Conservation (phyloP, 768 basidiomycete species). For the Boletus barrowsii region DNA sequence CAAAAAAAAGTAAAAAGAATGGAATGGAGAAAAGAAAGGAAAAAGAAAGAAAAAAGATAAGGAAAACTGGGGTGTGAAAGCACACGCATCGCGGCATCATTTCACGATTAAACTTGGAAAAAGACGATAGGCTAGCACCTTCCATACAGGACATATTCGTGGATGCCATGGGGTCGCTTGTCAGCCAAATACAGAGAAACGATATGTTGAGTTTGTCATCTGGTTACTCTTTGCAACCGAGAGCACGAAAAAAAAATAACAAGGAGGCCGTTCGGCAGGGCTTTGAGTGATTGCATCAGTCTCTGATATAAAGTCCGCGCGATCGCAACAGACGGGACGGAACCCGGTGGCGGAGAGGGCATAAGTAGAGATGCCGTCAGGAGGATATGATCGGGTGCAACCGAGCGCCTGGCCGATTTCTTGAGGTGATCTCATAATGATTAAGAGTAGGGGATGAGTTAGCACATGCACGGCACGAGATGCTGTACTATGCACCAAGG, state of each 20-base stretch:
- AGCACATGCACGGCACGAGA: constrained; percentile 18
- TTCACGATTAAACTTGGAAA: constrained; percentile 21
- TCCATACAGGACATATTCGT: constrained; percentile 18
- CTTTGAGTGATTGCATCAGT: constrained; percentile 24
- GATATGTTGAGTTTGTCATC: constrained; percentile 12
- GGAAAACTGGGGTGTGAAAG: constrained; percentile 19
- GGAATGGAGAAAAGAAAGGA: neutral
- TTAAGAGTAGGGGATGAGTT: constrained; percentile 2
- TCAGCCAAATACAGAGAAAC: neutral
- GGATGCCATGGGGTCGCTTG: constrained; percentile 11
- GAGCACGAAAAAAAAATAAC: constrained; percentile 7
- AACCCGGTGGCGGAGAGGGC: constrained; percentile 24
- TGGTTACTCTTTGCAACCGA: constrained; percentile 9
- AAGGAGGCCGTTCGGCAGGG: constrained; percentile 20
- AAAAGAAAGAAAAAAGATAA: constrained; percentile 1
- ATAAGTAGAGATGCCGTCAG: constrained; percentile 23
- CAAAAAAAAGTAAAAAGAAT: neutral
- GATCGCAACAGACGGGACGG: constrained; percentile 27
- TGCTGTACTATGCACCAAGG: constrained; percentile 21
- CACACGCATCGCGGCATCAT: constrained; percentile 17
- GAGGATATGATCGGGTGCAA: constrained; percentile 25
- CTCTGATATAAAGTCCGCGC: constrained; percentile 22
- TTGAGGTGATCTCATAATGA: constrained; percentile 19
- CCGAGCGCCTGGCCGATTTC: constrained; percentile 11
- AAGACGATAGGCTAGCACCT: constrained; percentile 19